Conservation (phyloP, 2,329 filamentous ascomycete species). For the Colletotrichum euphorbiae region DNA sequence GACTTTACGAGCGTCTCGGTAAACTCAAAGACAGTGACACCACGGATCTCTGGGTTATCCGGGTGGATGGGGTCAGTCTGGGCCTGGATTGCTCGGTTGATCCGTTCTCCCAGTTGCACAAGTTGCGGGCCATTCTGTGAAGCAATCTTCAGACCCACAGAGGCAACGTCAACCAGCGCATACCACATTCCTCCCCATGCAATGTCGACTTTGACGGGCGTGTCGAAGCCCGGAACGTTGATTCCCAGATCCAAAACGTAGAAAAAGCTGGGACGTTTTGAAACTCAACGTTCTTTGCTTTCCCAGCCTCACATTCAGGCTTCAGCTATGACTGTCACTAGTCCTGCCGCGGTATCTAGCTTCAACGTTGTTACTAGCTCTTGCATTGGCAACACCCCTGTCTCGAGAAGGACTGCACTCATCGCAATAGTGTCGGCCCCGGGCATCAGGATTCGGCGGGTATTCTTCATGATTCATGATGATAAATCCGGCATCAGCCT, state of each 20-base stretch:
- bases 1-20: slow-evolving; percentile 52
- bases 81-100: slow-evolving; percentile 53
- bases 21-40: slow-evolving; percentile 54
- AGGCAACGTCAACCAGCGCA: slow-evolving; percentile 53
- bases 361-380: slow-evolving; percentile 55
- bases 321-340: slow-evolving; percentile 54
- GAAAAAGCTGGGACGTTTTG: slow-evolving; percentile 58
- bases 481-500: slow-evolving; percentile 58
- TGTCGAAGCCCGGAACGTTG: slow-evolving; percentile 55
- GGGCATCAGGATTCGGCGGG: slow-evolving; percentile 50
- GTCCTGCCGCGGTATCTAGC: slow-evolving; percentile 58
- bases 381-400: slow-evolving; percentile 58
- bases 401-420: slow-evolving; percentile 58
- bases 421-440: slow-evolving; percentile 59
- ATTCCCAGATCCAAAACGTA: slow-evolving; percentile 53
- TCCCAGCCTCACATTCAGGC: slow-evolving; percentile 51
- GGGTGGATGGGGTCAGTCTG: slow-evolving; percentile 55
- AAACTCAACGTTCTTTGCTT: slow-evolving; percentile 57
- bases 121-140: slow-evolving; percentile 49
- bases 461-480: slow-evolving; percentile 62
- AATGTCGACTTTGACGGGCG: slow-evolving; percentile 53
- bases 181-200: slow-evolving; percentile 62
- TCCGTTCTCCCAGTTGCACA: slow-evolving; percentile 55
- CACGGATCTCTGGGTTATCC: slow-evolving; percentile 54
- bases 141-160: slow-evolving; percentile 51